phyloP scores from a whole-genome alignment of 2,329 filamentous ascomycete species.

The Apiospora hydei region DNA sequence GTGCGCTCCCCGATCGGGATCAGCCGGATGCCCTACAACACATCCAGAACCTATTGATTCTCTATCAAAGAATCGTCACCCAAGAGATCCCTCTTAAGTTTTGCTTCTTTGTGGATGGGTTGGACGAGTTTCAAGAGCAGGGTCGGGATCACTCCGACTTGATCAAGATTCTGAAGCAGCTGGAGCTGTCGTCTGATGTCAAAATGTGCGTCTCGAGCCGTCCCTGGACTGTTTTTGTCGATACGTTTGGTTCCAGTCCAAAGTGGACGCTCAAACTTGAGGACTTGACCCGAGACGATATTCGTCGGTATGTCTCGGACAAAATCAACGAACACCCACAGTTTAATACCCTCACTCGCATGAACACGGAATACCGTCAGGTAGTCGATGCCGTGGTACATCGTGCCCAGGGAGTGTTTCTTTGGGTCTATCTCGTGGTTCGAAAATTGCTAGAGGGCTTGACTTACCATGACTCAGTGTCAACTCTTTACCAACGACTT shows the following conservation, averaged over 20 bases:
- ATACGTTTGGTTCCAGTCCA: not conserved
- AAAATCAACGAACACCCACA: not conserved
- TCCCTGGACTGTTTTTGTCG: slow-evolving; percentile 8
- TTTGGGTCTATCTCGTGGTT: not conserved
- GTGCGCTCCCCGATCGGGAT: not conserved
- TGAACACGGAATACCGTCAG: not conserved
- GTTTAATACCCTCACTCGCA: not conserved
- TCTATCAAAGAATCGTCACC: not conserved
- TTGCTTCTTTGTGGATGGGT: slow-evolving; percentile 27
- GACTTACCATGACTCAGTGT: not conserved
- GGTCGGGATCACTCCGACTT: not conserved
- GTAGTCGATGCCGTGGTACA: not conserved
- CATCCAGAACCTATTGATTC: not conserved
- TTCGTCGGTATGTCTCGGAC: not conserved
- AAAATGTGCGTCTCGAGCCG: slow-evolving; percentile 11
- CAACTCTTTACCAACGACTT: not conserved
- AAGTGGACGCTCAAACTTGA: not conserved
- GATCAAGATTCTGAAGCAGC: not conserved
- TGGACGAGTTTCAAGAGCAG: slow-evolving; percentile 24
- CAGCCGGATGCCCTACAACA: not conserved
- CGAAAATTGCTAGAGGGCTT: not conserved
- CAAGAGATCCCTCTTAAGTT: not conserved
- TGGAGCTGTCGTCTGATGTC: not conserved
- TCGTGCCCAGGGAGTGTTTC: not conserved
- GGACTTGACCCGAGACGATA: not conserved